phyloP scores from a whole-genome alignment of 2,329 filamentous ascomycete genomes.

The Colletotrichum truncatum region DNA sequence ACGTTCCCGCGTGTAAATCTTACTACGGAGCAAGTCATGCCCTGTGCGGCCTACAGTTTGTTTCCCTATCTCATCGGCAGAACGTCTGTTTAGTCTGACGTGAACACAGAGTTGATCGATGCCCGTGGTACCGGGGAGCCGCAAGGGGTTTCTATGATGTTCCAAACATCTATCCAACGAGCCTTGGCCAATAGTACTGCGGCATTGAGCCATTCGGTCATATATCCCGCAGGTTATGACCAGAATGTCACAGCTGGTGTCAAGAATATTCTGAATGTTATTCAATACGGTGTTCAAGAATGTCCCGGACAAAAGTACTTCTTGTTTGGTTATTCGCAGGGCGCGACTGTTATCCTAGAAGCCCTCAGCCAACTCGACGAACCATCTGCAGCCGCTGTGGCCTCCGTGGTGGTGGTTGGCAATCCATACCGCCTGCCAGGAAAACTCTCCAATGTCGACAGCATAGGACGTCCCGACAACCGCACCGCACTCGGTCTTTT shows the following conservation, averaged over 20 bases:
- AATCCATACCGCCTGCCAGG: not conserved
- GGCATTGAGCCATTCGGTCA: not conserved
- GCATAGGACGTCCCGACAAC: not conserved
- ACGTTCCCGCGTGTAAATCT: no score
- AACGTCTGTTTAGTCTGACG: no score
- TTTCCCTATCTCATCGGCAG: no score
- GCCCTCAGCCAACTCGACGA: not conserved
- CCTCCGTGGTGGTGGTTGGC: not conserved
- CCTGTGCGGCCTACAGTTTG: no score
- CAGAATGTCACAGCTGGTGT: not conserved
- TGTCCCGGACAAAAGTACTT: not conserved
- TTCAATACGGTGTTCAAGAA: not conserved
- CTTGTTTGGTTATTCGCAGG: not conserved
- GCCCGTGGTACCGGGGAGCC: not conserved
- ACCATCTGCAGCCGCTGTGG: not conserved
- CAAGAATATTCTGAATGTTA: not conserved
- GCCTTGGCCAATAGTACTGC: not conserved
- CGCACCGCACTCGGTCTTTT: not conserved
- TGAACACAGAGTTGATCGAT: not conserved
- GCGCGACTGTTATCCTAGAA: not conserved
- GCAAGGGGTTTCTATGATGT: not conserved
- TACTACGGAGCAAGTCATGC: no score
- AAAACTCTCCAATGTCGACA: not conserved
- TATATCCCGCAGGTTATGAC: not conserved
- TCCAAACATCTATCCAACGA: not conserved